Evolutionary conservation across 805 yeast species (phyloP).

Genomic region (Wickerhamiella kurtzmanii): DNA sequence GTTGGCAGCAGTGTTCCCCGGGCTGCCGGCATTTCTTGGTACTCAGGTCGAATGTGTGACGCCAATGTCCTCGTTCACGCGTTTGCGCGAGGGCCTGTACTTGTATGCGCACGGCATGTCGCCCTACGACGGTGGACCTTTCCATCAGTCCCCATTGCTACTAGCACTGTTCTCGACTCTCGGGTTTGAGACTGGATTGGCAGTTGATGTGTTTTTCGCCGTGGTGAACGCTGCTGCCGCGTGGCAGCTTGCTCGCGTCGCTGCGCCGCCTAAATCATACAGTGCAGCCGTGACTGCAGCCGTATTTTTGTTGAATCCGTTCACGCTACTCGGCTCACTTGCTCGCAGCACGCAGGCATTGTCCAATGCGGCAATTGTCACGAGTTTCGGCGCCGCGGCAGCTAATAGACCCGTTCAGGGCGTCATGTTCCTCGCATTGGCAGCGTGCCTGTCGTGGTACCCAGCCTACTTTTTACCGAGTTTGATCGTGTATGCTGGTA

Average conservation of each 20-base stretch:
- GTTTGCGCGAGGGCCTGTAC: conserved; percentile 52
- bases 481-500: background rate
- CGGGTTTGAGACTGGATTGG: background rate
- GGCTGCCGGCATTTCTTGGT: conserved; percentile 27
- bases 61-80: conserved; percentile 55
- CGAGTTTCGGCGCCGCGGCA: conserved; percentile 35
- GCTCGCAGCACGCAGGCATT: conserved; percentile 56
- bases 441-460: conserved; percentile 50
- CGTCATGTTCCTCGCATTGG: conserved; percentile 42
- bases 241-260: conserved; percentile 37
- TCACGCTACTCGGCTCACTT: conserved; percentile 52
- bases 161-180: conserved; percentile 32
- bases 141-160: conserved; percentile 73
- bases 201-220: conserved; percentile 37
- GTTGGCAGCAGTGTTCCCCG: conserved; percentile 17
- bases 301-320: conserved; percentile 68
- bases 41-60: conserved; percentile 55
- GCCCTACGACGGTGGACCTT: conserved; percentile 74
- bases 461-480: conserved; percentile 39
- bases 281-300: conserved; percentile 40
- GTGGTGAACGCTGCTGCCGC: conserved; percentile 47
- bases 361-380: conserved; percentile 43
- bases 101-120: conserved; percentile 44
- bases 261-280: conserved; percentile 20
- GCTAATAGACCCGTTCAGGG: conserved; percentile 31